Evolutionary conservation across 2,329 filamentous ascomycete genomes (phyloP).

Genomic region (Bisporella sp.): DNA sequence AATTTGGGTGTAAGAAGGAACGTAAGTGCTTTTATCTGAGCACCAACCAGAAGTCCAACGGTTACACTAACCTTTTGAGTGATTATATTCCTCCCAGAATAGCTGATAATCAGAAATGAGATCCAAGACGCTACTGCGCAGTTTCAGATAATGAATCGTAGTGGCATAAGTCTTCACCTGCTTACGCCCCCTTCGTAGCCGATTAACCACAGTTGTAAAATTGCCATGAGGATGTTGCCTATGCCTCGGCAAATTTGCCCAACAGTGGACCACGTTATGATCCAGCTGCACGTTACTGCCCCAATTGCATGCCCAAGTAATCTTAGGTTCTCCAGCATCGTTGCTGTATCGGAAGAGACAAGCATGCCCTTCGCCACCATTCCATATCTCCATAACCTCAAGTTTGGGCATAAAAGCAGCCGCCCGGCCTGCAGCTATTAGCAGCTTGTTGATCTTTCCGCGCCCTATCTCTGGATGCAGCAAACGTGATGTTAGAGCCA

Average conservation of each 20-base stretch:
- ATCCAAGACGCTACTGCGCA: conserved; percentile 7
- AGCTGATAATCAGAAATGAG: conserved; percentile 10
- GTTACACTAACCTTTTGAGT: conserved; percentile 2
- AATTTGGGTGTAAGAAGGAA: no score
- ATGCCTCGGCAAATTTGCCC: conserved; percentile 6
- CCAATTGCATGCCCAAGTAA: conserved; percentile 8
- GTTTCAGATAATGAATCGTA: conserved; percentile 6
- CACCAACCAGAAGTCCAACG: no score
- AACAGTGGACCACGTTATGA: conserved; percentile 4
- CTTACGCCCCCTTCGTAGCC: conserved; percentile 3
- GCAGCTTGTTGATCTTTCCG: conserved; percentile 6
- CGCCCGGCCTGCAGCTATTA: conserved; percentile 5
- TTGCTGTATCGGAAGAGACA: conserved; percentile 11
- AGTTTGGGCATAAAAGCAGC: conserved; percentile 12
- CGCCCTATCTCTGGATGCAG: conserved; percentile 4
- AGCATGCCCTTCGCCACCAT: conserved; percentile 9
- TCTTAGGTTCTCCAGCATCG: conserved; percentile 5
- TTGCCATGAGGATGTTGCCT: conserved; percentile 4
- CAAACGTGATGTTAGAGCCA: conserved; percentile 10
- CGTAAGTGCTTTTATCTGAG: no score
- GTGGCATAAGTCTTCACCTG: conserved; percentile 6
- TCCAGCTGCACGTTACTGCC: conserved; percentile 4
- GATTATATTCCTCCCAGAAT: conserved; percentile 7
- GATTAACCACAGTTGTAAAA: conserved; percentile 3
- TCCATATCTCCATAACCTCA: conserved; percentile 13